A percentile compares a stretch with the other conserved stretches of the same genome.
phyloP scores from a whole-genome alignment of 768 basidiomycete species.

The Calocybe indica region DNA sequence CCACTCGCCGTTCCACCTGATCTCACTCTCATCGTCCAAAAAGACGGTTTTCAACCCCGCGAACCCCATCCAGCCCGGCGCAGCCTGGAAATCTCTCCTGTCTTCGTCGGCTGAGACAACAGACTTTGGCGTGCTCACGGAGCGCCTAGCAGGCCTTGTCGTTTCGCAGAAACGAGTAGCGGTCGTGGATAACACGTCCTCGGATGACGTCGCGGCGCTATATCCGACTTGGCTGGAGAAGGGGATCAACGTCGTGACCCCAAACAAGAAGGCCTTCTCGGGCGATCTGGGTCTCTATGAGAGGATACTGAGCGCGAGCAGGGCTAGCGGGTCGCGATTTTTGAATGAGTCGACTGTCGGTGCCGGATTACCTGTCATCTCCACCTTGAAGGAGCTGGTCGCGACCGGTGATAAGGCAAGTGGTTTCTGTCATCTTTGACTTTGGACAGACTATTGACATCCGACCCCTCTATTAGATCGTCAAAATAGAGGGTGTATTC shows the following conservation, averaged over 20 bases:
- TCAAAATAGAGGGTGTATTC: slow-evolving; percentile 96
- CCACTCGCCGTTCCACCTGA: slow-evolving; percentile 50
- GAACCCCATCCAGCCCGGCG: slow-evolving; percentile 31
- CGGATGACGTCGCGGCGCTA: slow-evolving; percentile 68
- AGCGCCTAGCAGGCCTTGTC: slow-evolving; percentile 40
- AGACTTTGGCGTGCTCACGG: slow-evolving; percentile 42
- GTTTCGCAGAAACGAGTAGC: slow-evolving; percentile 45
- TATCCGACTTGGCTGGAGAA: slow-evolving; percentile 77
- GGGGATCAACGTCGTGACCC: slow-evolving; percentile 87
- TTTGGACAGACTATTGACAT: neutral
- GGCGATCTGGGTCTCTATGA: slow-evolving; percentile 64
- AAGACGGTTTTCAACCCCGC: slow-evolving; percentile 46
- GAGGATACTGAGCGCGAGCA: slow-evolving; percentile 54
- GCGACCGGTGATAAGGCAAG: slow-evolving; percentile 86
- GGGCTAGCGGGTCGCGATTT: slow-evolving; percentile 57
- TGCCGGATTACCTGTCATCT: slow-evolving; percentile 89
- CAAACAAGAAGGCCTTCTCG: slow-evolving; percentile 97
- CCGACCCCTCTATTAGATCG: slow-evolving; percentile 37
- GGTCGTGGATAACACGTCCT: slow-evolving; percentile 91
- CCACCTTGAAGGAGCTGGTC: slow-evolving; percentile 88
- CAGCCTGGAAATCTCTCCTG: slow-evolving; percentile 32
- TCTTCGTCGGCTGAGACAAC: slow-evolving; percentile 36
- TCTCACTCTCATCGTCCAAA: slow-evolving; percentile 66
- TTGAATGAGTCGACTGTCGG: slow-evolving; percentile 92
- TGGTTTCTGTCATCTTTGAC: neutral